Base-by-base conservation (phyloP, 2,329 filamentous ascomycete species). In the Acrocalymma vagum region DNA sequence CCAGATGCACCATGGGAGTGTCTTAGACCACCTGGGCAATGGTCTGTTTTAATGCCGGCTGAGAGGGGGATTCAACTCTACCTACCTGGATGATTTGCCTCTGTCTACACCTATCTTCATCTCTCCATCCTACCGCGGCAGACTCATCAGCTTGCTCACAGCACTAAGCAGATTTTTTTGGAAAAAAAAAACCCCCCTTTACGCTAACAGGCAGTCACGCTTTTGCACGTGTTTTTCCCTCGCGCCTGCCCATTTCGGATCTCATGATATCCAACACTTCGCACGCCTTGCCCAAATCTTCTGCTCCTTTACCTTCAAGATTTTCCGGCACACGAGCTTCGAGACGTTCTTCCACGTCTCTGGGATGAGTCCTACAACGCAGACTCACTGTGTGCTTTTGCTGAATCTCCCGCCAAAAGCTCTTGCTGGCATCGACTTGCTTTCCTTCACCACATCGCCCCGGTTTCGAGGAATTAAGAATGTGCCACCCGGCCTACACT, bases 381-480 rank as follows among this genome's bases (percentile, higher is more conserved):
- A 57, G 32, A 67, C 63, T 30, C 62, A 64, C 40, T 67, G 62
- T 35, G 56, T 69, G 18, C 65, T 78, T 5, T 59, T 78, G 3
- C 66, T 79, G n/a, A 68, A 74, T 38, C 65, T 76, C 8, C 68
- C 73, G 6, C 65, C 70, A 21, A 62, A 72, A 31, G 74, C 78
- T 1, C 67, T 79, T 10, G 78, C 79, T 51, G 83, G 78, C 45
- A 78, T 82, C 58, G 68, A 81, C 60, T 51, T 80, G 32, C 74
- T 85, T 33, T 82, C 82, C 29, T 86, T 86, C 65, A 84, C 81
- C 11, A 80, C 81, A 4, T 81, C 82, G 9, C 72, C 80, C 9
- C 78, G 79, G 36, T 86, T 86, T 64, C 75, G 77, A 41, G 83
- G 83, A 18, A 78, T 86, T 53, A 82, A 79, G 48, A 76, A 81